Base-by-base conservation (phyloP, 2,329 filamentous ascomycete species). In the Xylaria sp. region DNA sequence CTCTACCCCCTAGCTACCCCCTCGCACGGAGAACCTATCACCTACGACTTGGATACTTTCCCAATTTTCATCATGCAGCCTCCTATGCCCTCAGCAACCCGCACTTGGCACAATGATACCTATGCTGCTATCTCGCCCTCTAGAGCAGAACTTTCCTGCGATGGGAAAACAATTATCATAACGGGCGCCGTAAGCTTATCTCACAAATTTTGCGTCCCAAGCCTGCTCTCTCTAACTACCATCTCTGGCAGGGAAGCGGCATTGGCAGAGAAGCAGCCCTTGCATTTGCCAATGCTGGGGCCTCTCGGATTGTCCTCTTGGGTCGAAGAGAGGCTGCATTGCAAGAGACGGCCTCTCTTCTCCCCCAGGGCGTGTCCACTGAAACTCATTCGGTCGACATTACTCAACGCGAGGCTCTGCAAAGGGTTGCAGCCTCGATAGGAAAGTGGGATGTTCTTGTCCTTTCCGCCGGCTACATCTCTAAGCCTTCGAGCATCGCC, bases 251-350 rank as follows among this genome's bases (percentile, higher is more conserved):
- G n/a, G n/a, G n/a, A n/a, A n/a, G n/a, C n/a, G 65, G 65, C 8
- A 62, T 67, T 10, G 60, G 63, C 3, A 19, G 49, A 54, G 54
- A 58, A 27, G 58, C 56, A 0, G 57, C 63, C 1, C 15, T 62
- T 4, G 51, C 58, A 9, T 67, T 67, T 48, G 60, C 63, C 4
- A 27, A 53, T 7, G 65, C 60, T 15, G 58, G 60, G 2, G 63
- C 63, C 19, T 23, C 46, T 11, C 21, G 44, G 15, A 27, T 67
- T 4, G 58, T 41, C 3, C 58, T 67, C 4, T 5, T 67, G 1
- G 63, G 65, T 17, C 60, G 65, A 4, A 43, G 47, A 19, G 33
- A 51, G 29, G 21, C 48, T 13, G 25, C 25, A 23, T 33, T 63
- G 44, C 38, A 60, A 6, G 61, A 56, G 40, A 63, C 61, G 13